Evolutionary conservation across 2,329 filamentous ascomycete species (phyloP).

Genomic region (Monosporascus cannonballus): DNA sequence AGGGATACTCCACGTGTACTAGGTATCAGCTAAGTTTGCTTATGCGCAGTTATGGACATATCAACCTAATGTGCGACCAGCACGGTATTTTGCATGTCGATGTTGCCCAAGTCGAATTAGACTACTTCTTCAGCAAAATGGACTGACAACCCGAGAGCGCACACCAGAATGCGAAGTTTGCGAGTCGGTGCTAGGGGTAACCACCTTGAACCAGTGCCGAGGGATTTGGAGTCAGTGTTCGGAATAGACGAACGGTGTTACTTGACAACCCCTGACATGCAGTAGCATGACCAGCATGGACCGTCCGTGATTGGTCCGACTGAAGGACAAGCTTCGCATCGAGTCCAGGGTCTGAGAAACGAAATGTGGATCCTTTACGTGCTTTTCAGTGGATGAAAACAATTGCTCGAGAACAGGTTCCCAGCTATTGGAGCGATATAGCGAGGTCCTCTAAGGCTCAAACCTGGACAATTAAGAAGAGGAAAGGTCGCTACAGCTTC

Average conservation of each 20-base stretch:
- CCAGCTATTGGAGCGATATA: background rate
- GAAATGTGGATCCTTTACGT: background rate
- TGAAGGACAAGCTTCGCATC: background rate
- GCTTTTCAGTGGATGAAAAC: background rate
- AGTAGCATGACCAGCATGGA: background rate
- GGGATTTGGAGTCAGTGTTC: background rate
- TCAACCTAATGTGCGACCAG: too few species aligned
- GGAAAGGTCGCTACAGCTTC: background rate
- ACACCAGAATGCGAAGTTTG: too few species aligned
- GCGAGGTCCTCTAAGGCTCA: background rate
- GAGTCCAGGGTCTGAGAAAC: background rate
- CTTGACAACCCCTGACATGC: background rate
- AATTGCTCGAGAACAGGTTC: background rate
- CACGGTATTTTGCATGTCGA: too few species aligned
- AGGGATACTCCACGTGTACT: too few species aligned
- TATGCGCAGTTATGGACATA: too few species aligned
- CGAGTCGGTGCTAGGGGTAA: too few species aligned
- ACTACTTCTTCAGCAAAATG: too few species aligned
- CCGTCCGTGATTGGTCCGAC: background rate
- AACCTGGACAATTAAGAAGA: background rate
- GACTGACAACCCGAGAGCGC: too few species aligned
- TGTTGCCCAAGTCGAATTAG: too few species aligned
- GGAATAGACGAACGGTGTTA: background rate
- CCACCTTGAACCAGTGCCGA: too few species aligned
- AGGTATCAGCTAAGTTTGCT: too few species aligned